Evolutionary conservation across 2,329 filamentous ascomycete genomes (phyloP).

Genomic region (Botrytis sinoallii): DNA sequence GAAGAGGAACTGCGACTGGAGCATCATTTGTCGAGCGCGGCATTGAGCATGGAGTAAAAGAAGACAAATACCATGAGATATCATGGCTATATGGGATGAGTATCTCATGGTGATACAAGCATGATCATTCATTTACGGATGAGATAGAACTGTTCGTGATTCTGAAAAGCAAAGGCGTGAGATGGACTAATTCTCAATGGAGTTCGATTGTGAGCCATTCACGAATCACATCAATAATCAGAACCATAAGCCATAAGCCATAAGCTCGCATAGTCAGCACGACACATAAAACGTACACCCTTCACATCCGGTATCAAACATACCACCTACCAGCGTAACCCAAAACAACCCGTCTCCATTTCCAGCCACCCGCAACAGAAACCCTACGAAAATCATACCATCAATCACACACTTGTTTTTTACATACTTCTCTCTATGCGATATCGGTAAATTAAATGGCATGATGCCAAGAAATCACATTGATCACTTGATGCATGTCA

Average conservation of each 20-base stretch:
- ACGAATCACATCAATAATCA: not conserved
- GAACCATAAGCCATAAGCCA: not conserved
- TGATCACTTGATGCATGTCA: constrained; percentile 5
- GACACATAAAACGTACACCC: not conserved
- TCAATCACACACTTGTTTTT: not conserved
- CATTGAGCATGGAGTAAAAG: too few species aligned
- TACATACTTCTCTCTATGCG: not conserved
- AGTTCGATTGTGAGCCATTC: not conserved
- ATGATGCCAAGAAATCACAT: constrained; percentile 3
- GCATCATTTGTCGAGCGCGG: not conserved
- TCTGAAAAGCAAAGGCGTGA: not conserved
- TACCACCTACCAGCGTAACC: not conserved
- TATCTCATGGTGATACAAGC: not conserved
- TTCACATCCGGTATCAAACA: not conserved
- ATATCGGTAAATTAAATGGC: not conserved
- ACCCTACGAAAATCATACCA: not conserved
- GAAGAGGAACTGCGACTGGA: not conserved
- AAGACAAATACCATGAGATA: too few species aligned
- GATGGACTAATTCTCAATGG: not conserved
- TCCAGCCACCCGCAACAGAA: not conserved
- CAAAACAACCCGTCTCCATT: not conserved
- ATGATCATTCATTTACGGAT: not conserved
- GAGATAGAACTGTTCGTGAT: not conserved
- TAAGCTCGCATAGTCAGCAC: not conserved
- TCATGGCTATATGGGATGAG: not conserved